A percentile compares a stretch with the other conserved stretches of the same genome.
phyloP scores from a whole-genome alignment of 75 land plant species.

The Azolla pinnata region DNA sequence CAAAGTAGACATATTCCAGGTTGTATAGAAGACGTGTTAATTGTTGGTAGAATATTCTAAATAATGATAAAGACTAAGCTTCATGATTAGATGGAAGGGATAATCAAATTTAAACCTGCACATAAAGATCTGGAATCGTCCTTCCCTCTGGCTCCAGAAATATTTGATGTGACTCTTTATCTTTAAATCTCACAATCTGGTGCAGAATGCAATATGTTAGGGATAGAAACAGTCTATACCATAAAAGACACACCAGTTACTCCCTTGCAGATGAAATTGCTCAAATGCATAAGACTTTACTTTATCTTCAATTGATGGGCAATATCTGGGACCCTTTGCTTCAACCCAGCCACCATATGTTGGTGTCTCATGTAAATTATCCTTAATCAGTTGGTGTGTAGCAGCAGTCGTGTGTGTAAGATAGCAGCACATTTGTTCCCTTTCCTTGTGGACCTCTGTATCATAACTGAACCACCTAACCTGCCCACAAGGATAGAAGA shows the following conservation, averaged over 20 bases:
- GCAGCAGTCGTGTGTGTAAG: conserved; percentile 77
- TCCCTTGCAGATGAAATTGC: too few species aligned
- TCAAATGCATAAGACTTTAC: too few species aligned
- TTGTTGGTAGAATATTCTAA: too few species aligned
- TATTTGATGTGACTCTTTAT: conserved; percentile 94
- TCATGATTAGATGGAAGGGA: too few species aligned
- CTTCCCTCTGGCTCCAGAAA: conserved; percentile 98
- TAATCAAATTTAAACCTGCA: conserved; percentile 31
- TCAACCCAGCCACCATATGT: conserved; percentile 99
- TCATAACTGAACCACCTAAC: conserved; percentile 95
- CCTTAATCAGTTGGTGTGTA: conserved; percentile 73
- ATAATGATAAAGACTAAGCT: too few species aligned
- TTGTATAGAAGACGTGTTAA: too few species aligned
- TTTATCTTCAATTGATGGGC: conserved; percentile 99
- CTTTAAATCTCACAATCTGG: conserved; percentile 88
- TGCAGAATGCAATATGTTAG: too few species aligned
- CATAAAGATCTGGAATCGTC: conserved; percentile 74
- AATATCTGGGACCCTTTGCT: conserved; percentile 94
- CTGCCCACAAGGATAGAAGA: conserved; percentile 30
- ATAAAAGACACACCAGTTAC: too few species aligned
- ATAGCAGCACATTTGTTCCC: conserved; percentile 96
- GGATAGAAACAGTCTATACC: too few species aligned
- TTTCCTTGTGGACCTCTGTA: conserved; percentile 66
- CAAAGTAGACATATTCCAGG: too few species aligned
- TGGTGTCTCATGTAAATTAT: conserved; percentile 91